Base-by-base conservation (phyloP, 805 yeast genomes). In the Metschnikowia reukaufii region DNA sequence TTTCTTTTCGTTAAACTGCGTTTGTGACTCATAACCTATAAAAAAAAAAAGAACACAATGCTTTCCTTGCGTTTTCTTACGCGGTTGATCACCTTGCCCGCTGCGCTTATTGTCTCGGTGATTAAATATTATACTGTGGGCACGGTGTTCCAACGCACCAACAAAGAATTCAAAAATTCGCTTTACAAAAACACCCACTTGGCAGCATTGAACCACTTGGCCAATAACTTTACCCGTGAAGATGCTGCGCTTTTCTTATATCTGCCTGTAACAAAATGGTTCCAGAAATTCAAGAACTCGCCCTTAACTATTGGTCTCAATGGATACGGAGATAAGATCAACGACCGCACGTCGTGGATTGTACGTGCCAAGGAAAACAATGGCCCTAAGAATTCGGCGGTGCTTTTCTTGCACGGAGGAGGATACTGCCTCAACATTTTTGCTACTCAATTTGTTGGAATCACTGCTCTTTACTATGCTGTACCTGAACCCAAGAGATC, bases 121-220 rank as follows among this genome's bases (percentile, higher is more conserved):
- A 25, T 64, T 31, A 58, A 60, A 42, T 68, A 62, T 48, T 66
- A 60, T 45, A 68, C 72, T 6, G 52, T 49, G n/a, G 72, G 72
- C 7, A 67, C 73, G 1, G 44, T 62, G 6, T 62, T 60, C 52
- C 60, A 60, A 18, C 50, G 45, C 15, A 65, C 70, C 39, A 62
- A 57, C 51, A 39, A 42, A 18, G 68, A 67, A 44, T 66, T 66
- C 51, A 49, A 54, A 29, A 43, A 60, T 37, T 63, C 68, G 10
- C 54, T 64, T 9, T 57, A 55, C 54, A 67, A 66, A 32, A 68
- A 66, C 48, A 34, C 67, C 17, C 60, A 63, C 36, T 48, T 66
- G 33, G 42, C 67, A 16, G 55, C 60, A 8, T 61, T 59, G 38
- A 53, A 52, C 38, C 67, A 64, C 44, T 57, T 66, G 36, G 61